Base-by-base conservation (phyloP, 495 filamentous ascomycete genomes). In the Podospora sp. region DNA sequence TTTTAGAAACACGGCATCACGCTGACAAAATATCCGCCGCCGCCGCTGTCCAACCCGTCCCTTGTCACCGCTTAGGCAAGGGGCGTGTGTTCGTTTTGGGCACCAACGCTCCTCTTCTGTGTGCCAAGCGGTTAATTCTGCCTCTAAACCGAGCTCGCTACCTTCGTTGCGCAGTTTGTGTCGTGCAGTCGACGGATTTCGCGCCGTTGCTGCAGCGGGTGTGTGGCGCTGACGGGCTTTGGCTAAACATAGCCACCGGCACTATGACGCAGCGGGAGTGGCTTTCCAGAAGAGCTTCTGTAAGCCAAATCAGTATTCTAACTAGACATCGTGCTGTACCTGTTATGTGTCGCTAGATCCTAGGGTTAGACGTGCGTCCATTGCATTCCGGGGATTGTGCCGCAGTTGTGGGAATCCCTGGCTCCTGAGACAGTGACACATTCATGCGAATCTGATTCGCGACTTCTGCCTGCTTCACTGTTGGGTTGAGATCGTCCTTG, bases 241-340 rank as follows among this genome's bases (percentile, higher is more conserved):
- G 53, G 53, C 53, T 57, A 57, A 26, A 25, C 22, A 57, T 57
- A 57, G 53, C 22, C 22, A 57, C 53, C 51, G 6, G 21, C 21
- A 7, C 21, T 21, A 27, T 57, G n/a, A 57, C 53, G 53, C 53
- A 21, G 53, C 53, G 53, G 26, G 22, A 57, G 53, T 57, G 53
- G 53, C 53, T 57, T 57, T 26, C 53, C 53, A 25, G 3, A 18
- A 18, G 53, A 21, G 53, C 53, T 25, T 16, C 53, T 27, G 21
- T 25, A 26, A 14, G 12, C 2, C 53, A 24, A 27, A 26, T 57
- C 22, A 57, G 53, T 21, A 57, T 27, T 57, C 53, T 57, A 57
- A 57, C 26, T 9, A 6, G 5, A 27, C 22, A 6, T 24, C 52
- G 53, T 57, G 22, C 22, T 7, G 53, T 27, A 27, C 53, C 26